Base-by-base conservation (phyloP, 331 rosid genomes). In the Telfairia occidentalis region DNA sequence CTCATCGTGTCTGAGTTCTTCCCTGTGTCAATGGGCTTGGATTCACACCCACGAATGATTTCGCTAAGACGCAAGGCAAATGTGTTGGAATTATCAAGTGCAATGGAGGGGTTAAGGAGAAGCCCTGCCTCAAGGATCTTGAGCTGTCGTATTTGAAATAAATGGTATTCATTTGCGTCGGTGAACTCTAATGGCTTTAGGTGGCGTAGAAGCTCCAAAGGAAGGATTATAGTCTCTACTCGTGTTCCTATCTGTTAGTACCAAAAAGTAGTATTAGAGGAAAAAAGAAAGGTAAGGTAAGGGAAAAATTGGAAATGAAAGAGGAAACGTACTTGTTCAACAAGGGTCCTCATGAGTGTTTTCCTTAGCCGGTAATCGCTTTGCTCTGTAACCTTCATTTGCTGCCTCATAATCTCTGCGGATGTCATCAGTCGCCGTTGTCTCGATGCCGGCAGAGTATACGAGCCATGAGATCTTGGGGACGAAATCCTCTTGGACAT, bases 371-470 rank as follows among this genome's bases (percentile, higher is more conserved):
- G 89, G 61, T 82, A 83, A 76, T 95, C 97, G 48, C 96, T 88
- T 75, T 86, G 96, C 83, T 95, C 97, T 9, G 96, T 86, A 42
- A 95, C 96, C 74, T 77, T 85, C 99, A 95, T 95, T 52, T 95
- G 97, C 29, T 91, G 97, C 77, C 97, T 86, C 99, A 95, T 92
- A 78, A 95, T 90, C 90, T 95, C 99, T 0, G 99, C 99, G 0
- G 98, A 95, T 8, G 99, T 95, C 99, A 95, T 91, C 0, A 97
- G 99, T 61, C 99, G 83, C 32, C 96, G 82, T 0, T 90, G 90
- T 81, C 97, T 84, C 0, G 53, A 19, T 0, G 71, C 77, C 2
- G 90, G 85, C 50, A 79, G 11, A 1, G 83, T 82, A 65, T 60
- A 50, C 15, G 76, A 64, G 5, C 55, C 9, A 28, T 70, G 42